phyloP scores from a whole-genome alignment of 192 early-diverging fungal species.

The Coemansia biformis region DNA sequence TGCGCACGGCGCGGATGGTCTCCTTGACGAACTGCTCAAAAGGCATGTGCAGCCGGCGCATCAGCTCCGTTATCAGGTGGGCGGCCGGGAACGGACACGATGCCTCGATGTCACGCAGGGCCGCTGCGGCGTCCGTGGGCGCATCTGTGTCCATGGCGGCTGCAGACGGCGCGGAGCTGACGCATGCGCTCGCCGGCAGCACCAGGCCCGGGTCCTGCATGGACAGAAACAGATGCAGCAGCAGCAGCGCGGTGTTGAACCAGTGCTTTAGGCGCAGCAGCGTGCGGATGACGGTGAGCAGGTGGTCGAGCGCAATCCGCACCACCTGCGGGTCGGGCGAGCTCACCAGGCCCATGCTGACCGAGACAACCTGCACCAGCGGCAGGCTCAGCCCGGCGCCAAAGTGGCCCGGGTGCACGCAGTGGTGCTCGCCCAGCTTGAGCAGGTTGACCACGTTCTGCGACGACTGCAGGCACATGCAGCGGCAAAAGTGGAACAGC shows the following conservation, averaged over 20 bases:
- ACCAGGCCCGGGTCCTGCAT: conserved; percentile 46
- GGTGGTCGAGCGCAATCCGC: conserved; percentile 34
- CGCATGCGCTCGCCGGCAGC: conserved; percentile 21
- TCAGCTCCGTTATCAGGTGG: conserved; percentile 44
- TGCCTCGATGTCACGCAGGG: conserved; percentile 24
- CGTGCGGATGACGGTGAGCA: conserved; percentile 41
- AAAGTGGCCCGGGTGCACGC: conserved; percentile 44
- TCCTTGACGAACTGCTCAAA: conserved; percentile 49
- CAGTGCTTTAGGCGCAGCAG: conserved; percentile 46
- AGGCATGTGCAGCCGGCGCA: conserved; percentile 37
- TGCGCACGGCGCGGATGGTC: conserved; percentile 36
- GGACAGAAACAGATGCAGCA: conserved; percentile 41
- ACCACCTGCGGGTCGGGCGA: conserved; percentile 46
- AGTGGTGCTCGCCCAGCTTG: conserved; percentile 37
- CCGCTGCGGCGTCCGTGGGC: neutral
- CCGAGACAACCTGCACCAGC: conserved; percentile 42
- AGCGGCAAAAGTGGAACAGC: conserved; percentile 52
- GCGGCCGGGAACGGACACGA: conserved; percentile 37
- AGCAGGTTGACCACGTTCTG: conserved; percentile 47
- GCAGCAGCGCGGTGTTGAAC: conserved; percentile 49
- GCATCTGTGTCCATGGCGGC: neutral
- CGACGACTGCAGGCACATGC: conserved; percentile 48
- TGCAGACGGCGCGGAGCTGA: neutral
- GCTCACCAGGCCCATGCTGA: conserved; percentile 38
- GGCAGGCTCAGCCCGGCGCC: conserved; percentile 42